phyloP scores from a whole-genome alignment of 2,329 filamentous ascomycete genomes.

The Sporothrix schenckii region DNA sequence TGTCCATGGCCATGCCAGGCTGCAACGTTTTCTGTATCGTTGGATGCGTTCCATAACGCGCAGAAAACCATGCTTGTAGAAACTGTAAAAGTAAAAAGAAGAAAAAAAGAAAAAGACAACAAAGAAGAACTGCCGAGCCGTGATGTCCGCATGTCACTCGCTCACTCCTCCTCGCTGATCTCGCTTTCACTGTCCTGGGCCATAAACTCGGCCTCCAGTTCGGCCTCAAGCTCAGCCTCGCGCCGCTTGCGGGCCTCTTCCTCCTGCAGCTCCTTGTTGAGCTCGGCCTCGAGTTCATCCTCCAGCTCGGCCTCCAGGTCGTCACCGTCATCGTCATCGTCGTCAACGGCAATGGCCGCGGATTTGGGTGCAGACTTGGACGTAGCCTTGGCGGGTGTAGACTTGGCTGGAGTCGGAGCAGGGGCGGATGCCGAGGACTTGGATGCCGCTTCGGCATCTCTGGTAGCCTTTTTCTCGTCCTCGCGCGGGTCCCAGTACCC shows the following conservation, averaged over 20 bases:
- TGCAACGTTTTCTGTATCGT: slow-evolving; percentile 7
- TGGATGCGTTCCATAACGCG: background rate
- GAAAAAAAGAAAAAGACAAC: background rate
- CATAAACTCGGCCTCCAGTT: slow-evolving; percentile 58
- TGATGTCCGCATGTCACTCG: no score
- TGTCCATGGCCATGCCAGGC: background rate
- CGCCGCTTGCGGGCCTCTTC: slow-evolving; percentile 24
- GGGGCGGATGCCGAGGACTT: background rate
- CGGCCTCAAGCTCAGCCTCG: slow-evolving; percentile 56
- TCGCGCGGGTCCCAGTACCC: slow-evolving; percentile 34
- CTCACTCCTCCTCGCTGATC: slow-evolving; percentile 67
- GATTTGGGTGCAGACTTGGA: background rate
- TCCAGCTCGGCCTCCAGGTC: slow-evolving; percentile 34
- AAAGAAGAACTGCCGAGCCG: background rate
- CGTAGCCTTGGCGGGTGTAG: background rate
- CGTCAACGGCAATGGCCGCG: slow-evolving; percentile 11
- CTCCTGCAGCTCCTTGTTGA: slow-evolving; percentile 33
- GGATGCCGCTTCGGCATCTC: background rate
- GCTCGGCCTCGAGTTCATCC: slow-evolving; percentile 33
- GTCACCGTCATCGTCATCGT: slow-evolving; percentile 35
- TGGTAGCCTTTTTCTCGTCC: slow-evolving; percentile 27
- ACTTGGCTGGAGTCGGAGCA: background rate
- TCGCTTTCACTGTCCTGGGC: slow-evolving; percentile 60
- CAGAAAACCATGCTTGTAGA: background rate
- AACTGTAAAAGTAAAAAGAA: background rate